Base-by-base conservation (phyloP, 768 basidiomycete species). In the Boletus vermiculosoides region DNA sequence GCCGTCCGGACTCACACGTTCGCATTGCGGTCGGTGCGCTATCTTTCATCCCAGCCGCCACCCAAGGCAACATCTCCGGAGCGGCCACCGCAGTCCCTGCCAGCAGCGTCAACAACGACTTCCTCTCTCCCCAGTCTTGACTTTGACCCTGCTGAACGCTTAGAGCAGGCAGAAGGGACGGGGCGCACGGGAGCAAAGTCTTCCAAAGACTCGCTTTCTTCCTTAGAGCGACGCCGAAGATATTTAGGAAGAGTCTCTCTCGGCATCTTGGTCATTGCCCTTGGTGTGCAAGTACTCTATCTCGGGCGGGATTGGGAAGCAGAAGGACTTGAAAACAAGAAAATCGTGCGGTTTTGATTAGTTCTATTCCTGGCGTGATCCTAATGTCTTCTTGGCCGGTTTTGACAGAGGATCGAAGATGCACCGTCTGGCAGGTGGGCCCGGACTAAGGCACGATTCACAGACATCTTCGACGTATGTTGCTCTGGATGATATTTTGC, bases 231-330 rank as follows among this genome's bases (percentile, higher is more conserved):
- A 62, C 80, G 80, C 65, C 79, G 92, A 57, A 75, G 81, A 59
- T 73, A 79, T 58, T 71, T 86, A 63, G 79, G 82, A 6, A 75
- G 88, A 36, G 63, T 85, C 1, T 78, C 83, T 20, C 66, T 89
- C 44, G 83, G 71, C 0, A 44, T 86, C 34, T 67, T 90, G 8
- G 74, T 78, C 5, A 66, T 85, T 12, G 90, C 81, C 4, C 71
- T 88, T 5, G 80, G 81, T 3, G 80, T 74, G 15, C 82, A 83
- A 41, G 77, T 79, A 1, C 77, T 84, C 47, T 87, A 87, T 57
- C 78, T 92, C 66, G 93, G 92, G 0, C 78, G 87, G 45, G 87
- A 90, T 44, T 95, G 90, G 89, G 84, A 85, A 16, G 80, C 77
- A 54, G 84, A 84, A 3, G 90, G 92, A 72, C 75, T 91, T 62